These are phyloP conservation scores for Ophiosphaerella korrae DNA, from an alignment of 2,329 filamentous ascomycete genomes.

Conservation along the genomic window DNA sequence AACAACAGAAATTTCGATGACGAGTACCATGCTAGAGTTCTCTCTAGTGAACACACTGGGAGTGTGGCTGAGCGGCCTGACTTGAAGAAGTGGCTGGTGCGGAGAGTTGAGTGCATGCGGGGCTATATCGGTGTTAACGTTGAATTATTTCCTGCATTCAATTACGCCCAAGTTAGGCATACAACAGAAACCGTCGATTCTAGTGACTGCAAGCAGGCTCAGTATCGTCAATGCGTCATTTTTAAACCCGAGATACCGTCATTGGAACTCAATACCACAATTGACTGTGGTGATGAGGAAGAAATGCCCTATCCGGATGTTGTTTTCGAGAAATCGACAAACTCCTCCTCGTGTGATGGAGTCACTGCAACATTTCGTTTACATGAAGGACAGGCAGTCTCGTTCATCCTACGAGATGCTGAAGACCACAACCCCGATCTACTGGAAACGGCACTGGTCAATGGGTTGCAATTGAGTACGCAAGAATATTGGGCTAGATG, in stretches of 20 bases:
- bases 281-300: conserved; percentile 64
- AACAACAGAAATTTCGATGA: conserved; percentile 61
- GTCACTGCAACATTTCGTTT: conserved; percentile 65
- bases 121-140: conserved; percentile 69
- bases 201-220: conserved; percentile 16
- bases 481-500: conserved; percentile 75
- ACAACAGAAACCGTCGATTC: conserved; percentile 60
- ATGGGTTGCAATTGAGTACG: conserved; percentile 70
- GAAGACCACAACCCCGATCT: conserved; percentile 62
- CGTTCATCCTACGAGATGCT: conserved; percentile 68
- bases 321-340: conserved; percentile 60
- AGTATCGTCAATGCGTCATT: conserved; percentile 51
- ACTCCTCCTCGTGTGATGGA: conserved; percentile 65
- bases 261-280: conserved; percentile 70
- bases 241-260: conserved; percentile 65
- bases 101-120: conserved; percentile 74
- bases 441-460: conserved; percentile 64
- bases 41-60: conserved; percentile 32
- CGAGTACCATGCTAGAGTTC: conserved; percentile 28
- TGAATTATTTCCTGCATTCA: conserved; percentile 67
- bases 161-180: conserved; percentile 70
- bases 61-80: conserved; percentile 31
- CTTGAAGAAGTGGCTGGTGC: conserved; percentile 72
- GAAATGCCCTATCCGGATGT: conserved; percentile 57
- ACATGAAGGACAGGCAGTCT: conserved; percentile 69